Conservation (phyloP, 2,329 filamentous ascomycete genomes). For the Parastagonospora nodorum region DNA sequence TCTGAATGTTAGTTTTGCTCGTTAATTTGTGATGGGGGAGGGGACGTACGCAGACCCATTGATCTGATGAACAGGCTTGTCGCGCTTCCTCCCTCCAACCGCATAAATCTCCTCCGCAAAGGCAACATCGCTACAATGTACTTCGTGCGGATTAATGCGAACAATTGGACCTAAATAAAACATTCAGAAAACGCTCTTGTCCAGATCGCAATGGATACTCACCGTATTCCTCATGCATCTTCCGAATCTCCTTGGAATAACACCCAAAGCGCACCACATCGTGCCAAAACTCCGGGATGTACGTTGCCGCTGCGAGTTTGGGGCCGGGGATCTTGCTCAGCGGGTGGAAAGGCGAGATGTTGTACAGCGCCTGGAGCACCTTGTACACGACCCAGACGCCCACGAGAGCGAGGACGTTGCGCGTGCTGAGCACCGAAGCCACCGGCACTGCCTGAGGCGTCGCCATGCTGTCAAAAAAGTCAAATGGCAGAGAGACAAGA, state of each 20-base stretch:
- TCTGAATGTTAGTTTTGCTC: neutral
- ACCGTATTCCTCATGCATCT: slow-evolving; percentile 47
- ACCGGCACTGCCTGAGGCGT: neutral
- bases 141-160: slow-evolving; percentile 40
- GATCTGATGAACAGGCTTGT: slow-evolving; percentile 32
- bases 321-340: slow-evolving; percentile 40
- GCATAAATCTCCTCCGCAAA: slow-evolving; percentile 40
- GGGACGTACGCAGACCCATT: slow-evolving; percentile 30
- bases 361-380: slow-evolving; percentile 25
- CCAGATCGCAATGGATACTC: neutral
- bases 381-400: slow-evolving; percentile 20
- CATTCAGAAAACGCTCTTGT: neutral
- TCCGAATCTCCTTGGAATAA: slow-evolving; percentile 40
- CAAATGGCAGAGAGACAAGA: neutral
- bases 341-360: slow-evolving; percentile 35
- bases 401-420: slow-evolving; percentile 8
- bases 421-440: slow-evolving; percentile 9
- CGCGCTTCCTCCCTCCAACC: slow-evolving; percentile 28
- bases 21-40: neutral
- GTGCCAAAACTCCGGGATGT: slow-evolving; percentile 44
- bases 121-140: slow-evolving; percentile 36
- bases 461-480: no score
- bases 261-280: slow-evolving; percentile 40
- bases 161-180: slow-evolving; percentile 38
- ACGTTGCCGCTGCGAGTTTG: slow-evolving; percentile 41